Evolutionary conservation across 2,329 filamentous ascomycete genomes (phyloP).

Genomic region (Claviceps maximensis): DNA sequence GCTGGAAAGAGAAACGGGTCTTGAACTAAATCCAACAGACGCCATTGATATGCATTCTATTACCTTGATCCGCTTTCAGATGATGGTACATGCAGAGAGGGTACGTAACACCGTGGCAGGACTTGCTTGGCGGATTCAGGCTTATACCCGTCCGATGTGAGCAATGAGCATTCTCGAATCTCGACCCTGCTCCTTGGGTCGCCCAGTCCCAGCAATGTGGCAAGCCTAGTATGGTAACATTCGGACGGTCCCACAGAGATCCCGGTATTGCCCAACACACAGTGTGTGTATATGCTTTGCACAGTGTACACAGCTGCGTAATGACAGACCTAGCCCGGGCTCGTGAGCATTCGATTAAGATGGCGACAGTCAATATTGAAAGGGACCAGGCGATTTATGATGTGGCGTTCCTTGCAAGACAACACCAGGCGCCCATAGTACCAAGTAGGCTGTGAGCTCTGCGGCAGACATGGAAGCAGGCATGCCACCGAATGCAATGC

Average conservation of each 20-base stretch:
- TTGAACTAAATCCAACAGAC: too few species aligned
- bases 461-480: too few species aligned
- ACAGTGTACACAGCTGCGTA: background rate
- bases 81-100: background rate
- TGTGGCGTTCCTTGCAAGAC: background rate
- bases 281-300: too few species aligned
- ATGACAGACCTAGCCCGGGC: constrained; percentile 2
- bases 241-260: constrained; percentile 1
- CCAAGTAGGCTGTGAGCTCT: background rate
- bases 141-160: background rate
- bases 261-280: background rate
- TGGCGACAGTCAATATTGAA: too few species aligned
- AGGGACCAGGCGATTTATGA: background rate
- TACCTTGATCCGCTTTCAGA: background rate
- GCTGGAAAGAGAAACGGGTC: background rate
- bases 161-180: background rate
- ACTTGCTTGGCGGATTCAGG: too few species aligned
- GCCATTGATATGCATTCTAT: too few species aligned
- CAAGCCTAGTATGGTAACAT: constrained; percentile 3
- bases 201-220: constrained; percentile 5
- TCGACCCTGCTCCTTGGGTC: background rate
- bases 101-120: too few species aligned
- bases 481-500: background rate
- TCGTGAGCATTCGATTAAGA: background rate
- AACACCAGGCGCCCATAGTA: background rate